A percentile compares a stretch with the other conserved stretches of the same genome.
Conservation (phyloP, 805 yeast species). For the Sugiyamaella marilandica region DNA sequence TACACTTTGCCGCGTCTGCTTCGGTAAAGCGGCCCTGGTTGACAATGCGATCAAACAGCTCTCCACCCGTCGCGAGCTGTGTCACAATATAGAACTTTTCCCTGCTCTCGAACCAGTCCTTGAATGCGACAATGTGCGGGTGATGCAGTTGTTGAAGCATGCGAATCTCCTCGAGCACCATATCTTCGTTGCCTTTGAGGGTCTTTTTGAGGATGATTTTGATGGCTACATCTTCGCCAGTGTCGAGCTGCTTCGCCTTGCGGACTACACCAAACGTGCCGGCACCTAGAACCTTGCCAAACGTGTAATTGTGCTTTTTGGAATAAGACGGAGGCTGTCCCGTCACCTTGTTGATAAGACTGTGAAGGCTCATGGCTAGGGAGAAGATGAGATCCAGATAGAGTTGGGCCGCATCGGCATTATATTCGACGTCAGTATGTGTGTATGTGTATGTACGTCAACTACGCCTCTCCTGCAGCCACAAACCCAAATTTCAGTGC, state of each 20-base stretch:
- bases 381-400: background rate
- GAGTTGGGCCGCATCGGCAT: background rate
- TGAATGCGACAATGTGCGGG: constrained; percentile 82
- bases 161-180: constrained; percentile 72
- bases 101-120: constrained; percentile 89
- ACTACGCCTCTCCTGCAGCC: background rate
- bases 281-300: constrained; percentile 85
- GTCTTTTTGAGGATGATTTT: constrained; percentile 86
- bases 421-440: background rate
- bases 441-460: background rate
- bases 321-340: constrained; percentile 71
- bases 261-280: constrained; percentile 94
- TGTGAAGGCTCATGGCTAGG: constrained; percentile 8
- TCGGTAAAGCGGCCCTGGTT: constrained; percentile 82
- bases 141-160: constrained; percentile 65
- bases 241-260: constrained; percentile 52
- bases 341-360: constrained; percentile 47
- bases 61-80: constrained; percentile 95
- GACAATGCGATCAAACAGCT: constrained; percentile 81
- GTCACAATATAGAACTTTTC: constrained; percentile 93
- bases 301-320: constrained; percentile 64
- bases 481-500: too few species aligned
- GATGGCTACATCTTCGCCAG: constrained; percentile 75
- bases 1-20: constrained; percentile 71
- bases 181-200: constrained; percentile 68